Base-by-base conservation (phyloP, 31 red algal genomes). In the Porphyra umbilicalis region DNA sequence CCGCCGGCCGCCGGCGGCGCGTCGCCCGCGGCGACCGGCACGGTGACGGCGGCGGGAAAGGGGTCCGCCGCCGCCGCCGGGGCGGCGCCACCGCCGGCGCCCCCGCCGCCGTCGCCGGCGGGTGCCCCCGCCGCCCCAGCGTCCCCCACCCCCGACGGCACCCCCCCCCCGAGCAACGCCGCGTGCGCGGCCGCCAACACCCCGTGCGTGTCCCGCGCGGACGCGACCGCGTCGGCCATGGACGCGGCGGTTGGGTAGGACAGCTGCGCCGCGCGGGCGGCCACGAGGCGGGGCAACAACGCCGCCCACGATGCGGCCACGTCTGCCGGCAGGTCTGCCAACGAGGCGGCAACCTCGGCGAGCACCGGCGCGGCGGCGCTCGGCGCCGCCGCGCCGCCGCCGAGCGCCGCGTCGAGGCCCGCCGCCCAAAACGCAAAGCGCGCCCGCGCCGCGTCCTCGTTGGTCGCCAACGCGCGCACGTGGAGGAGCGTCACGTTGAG, bases 381-480 rank as follows among this genome's bases (percentile, higher is more conserved):
- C 40, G 75, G 34, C 76, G 82, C 40, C 5, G 83, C 77, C n/a
- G 86, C 76, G 37, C 79, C 71, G 18, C 15, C 81, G 20, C 42
- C 34, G 42, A 79, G 76, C 11, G 87, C 77, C 9, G 34, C 42
- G 29, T 76, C 75, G 29, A 97, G 67, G 30, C 80, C 88, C 31
- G 75, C 34, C 11, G 91, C 91, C 77, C 93, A 94, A 80, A 94
- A 97, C 77, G 79, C 46, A n/a, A 97, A 32, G 6, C 95, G 84
- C 18, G 93, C 76, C 9, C 81, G 87, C 32, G 80, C 95, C 68
- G 93, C 67, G 83, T 97, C 95, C 57, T 97, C 95, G 82, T 97
- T 97, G n/a, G 91, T 87, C 7, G 93, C 91, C n/a, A 81, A 79
- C 14, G 84, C 80, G 35, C 91, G 91, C 80, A 97, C 85, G 38